Evolutionary conservation across 1,284 basidiomycete genomes (phyloP).

Genomic region (Fomitopsis betulina): DNA sequence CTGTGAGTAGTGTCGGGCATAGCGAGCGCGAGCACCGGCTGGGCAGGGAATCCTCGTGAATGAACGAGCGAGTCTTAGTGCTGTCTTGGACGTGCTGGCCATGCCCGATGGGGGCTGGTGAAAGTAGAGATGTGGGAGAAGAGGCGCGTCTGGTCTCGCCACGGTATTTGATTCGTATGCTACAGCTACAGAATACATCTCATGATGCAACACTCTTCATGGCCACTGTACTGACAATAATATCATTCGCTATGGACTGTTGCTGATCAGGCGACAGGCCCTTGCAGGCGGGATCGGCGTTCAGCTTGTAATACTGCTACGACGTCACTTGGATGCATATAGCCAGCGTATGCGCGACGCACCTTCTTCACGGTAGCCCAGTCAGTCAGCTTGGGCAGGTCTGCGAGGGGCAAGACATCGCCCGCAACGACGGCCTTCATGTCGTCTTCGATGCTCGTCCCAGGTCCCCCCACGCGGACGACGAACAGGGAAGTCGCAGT

Average conservation of each 20-base stretch:
- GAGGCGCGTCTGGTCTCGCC: no score
- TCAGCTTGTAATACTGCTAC: conserved; percentile 75
- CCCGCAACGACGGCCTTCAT: conserved; percentile 62
- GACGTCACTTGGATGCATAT: not conserved
- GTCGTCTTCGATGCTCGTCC: conserved; percentile 36
- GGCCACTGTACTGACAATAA: conserved; percentile 73
- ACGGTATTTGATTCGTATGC: no score
- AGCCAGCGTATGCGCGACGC: conserved; percentile 10
- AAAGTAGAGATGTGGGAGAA: no score
- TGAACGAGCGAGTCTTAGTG: not conserved
- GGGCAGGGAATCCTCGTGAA: not conserved
- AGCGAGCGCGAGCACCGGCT: no score
- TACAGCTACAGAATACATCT: conserved; percentile 6
- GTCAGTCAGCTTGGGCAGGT: conserved; percentile 54
- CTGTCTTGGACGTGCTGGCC: not conserved
- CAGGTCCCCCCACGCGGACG: conserved; percentile 54
- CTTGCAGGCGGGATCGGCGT: conserved; percentile 43
- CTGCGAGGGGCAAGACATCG: conserved; percentile 39
- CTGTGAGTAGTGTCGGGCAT: conserved; percentile 14
- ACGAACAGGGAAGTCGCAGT: conserved; percentile 66
- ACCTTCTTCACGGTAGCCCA: conserved; percentile 76
- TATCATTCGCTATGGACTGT: conserved; percentile 49
- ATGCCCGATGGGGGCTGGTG: no score
- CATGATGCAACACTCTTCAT: conserved; percentile 70
- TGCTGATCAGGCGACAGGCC: conserved; percentile 36